Percentiles rank a stretch among this genome's conserved stretches.
These are phyloP conservation scores for Thelonectria discophora DNA, from an alignment of 2,329 filamentous ascomycete species.

Conservation along the genomic window DNA sequence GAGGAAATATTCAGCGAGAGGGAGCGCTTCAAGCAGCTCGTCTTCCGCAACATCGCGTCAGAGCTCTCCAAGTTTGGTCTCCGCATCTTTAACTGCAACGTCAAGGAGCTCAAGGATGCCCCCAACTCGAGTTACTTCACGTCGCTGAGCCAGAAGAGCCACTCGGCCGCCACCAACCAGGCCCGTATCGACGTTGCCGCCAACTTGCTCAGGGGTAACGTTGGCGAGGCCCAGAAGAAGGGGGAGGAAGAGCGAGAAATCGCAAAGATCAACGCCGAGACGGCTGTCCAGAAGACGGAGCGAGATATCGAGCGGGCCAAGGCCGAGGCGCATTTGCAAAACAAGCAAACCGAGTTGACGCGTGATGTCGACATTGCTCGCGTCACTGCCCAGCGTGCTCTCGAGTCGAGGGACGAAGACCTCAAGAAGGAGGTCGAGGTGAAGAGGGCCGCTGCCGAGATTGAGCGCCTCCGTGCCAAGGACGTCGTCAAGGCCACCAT, in stretches of 20 bases:
- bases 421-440: constrained; percentile 80
- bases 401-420: constrained; percentile 81
- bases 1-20: constrained; percentile 86
- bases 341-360: constrained; percentile 75
- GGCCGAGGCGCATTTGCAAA: constrained; percentile 80
- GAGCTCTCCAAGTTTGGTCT: constrained; percentile 85
- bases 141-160: constrained; percentile 82
- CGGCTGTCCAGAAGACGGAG: constrained; percentile 84
- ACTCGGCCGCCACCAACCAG: constrained; percentile 86
- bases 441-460: constrained; percentile 80
- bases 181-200: constrained; percentile 74
- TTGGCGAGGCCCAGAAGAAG: constrained; percentile 80
- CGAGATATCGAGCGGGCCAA: constrained; percentile 82
- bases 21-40: constrained; percentile 78
- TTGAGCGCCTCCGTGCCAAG: constrained; percentile 79
- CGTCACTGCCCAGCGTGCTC: constrained; percentile 76
- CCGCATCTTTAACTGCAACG: constrained; percentile 75
- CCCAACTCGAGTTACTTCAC: constrained; percentile 85
- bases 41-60: constrained; percentile 78
- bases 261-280: constrained; percentile 87
- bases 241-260: constrained; percentile 87
- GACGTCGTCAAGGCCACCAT: constrained; percentile 83
- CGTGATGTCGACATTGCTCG: constrained; percentile 79
- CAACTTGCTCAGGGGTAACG: constrained; percentile 71
- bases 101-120: constrained; percentile 88